Conservation (phyloP, 129 eudicot genomes). For the Pulicaria dysenterica region DNA sequence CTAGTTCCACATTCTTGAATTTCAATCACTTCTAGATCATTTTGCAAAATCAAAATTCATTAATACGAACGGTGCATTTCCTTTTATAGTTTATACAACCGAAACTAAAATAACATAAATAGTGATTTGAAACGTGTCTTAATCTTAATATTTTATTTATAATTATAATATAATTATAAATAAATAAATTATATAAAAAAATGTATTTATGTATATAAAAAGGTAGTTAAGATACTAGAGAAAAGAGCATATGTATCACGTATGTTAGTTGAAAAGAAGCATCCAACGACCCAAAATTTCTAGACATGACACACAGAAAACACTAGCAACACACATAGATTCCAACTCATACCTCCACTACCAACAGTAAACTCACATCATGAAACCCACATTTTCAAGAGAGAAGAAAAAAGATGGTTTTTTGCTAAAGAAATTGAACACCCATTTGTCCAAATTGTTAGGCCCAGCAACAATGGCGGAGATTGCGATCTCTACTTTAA, state of each 20-base stretch:
- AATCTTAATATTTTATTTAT: no score
- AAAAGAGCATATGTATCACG: slow-evolving; percentile 6
- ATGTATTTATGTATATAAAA: no score
- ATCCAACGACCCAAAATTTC: slow-evolving; percentile 22
- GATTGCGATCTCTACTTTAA: slow-evolving; percentile 44
- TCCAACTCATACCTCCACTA: slow-evolving; percentile 66
- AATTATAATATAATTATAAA: no score
- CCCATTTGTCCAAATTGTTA: slow-evolving; percentile 38
- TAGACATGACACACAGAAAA: slow-evolving; percentile 18
- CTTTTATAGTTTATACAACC: neutral
- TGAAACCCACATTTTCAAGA: slow-evolving; percentile 43
- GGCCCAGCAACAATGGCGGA: slow-evolving; percentile 60
- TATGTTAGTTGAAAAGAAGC: slow-evolving; percentile 38
- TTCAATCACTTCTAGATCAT: neutral
- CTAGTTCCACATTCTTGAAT: slow-evolving; percentile 14
- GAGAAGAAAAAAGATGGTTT: neutral
- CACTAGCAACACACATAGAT: slow-evolving; percentile 23
- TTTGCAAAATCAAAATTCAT: neutral
- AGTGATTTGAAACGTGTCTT: neutral
- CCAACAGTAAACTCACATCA: slow-evolving; percentile 51
- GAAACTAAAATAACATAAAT: neutral
- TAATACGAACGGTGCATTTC: neutral
- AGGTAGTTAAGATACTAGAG: neutral
- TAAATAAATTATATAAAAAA: neutral
- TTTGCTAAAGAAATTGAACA: neutral